Conservation (phyloP, 225 moss, liverwort and hornwort genomes). For the Sphagnum tenellum region DNA sequence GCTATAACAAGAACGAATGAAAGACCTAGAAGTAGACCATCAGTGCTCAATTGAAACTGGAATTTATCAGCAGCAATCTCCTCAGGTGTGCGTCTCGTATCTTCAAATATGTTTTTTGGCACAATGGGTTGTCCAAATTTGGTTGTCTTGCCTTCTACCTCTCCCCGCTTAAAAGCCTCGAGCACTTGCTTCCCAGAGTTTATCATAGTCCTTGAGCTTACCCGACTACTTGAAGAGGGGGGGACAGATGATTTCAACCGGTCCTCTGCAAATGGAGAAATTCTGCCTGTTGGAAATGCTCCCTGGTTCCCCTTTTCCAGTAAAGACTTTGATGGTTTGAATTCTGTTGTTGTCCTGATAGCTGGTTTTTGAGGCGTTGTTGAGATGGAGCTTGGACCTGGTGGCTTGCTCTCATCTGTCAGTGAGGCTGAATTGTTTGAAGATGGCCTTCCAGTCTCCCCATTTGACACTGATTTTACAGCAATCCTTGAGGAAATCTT, state of each 20-base stretch:
- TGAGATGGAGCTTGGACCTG: constrained; percentile 12
- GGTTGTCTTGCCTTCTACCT: constrained; percentile 65
- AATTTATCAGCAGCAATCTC: constrained; percentile 86
- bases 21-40: constrained; percentile 48
- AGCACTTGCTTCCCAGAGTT: constrained; percentile 64
- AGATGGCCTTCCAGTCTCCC: constrained; percentile 30
- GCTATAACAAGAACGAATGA: constrained; percentile 71
- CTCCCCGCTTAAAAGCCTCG: constrained; percentile 84
- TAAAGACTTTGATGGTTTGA: constrained; percentile 40
- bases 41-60: constrained; percentile 65
- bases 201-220: constrained; percentile 52
- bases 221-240: constrained; percentile 41
- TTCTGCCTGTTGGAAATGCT: constrained; percentile 48
- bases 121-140: constrained; percentile 94
- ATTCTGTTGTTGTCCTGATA: constrained; percentile 15
- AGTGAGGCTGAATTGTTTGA: constrained; percentile 3
- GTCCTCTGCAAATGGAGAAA: constrained; percentile 56
- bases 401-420: constrained; percentile 4
- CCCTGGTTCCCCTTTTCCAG: constrained; percentile 36
- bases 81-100: constrained; percentile 81
- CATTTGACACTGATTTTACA: constrained; percentile 20
- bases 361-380: constrained; percentile 25
- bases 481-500: constrained; percentile 80
- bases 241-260: constrained; percentile 42
- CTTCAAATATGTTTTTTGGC: constrained; percentile 84